phyloP scores from a whole-genome alignment of 148 eudicot species.

The Rhododendron henanense region DNA sequence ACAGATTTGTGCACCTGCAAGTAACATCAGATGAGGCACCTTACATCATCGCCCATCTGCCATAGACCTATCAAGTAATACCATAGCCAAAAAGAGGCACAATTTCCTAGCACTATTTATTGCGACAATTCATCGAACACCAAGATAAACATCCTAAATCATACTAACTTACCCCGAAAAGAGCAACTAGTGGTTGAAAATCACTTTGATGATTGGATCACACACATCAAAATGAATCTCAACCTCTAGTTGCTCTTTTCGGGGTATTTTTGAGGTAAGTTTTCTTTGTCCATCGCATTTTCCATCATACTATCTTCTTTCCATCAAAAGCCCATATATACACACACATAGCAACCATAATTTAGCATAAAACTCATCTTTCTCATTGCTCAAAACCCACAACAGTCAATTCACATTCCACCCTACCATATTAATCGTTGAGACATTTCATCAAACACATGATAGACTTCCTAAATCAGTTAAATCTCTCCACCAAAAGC shows the following conservation, averaged over 20 bases:
- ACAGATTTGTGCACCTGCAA: not conserved
- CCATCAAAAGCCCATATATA: not conserved
- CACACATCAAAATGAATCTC: too few species aligned
- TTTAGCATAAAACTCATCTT: not conserved
- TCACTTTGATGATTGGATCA: too few species aligned
- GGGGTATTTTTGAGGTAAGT: too few species aligned
- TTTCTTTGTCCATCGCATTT: too few species aligned
- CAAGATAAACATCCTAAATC: not conserved
- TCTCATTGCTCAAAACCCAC: not conserved
- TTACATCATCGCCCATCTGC: not conserved
- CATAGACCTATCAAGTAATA: too few species aligned
- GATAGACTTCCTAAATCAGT: not conserved
- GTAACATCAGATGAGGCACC: not conserved
- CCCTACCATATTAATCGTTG: not conserved
- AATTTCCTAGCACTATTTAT: not conserved
- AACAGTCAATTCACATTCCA: not conserved
- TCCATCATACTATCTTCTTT: not conserved
- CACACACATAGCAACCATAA: not conserved
- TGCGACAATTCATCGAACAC: not conserved
- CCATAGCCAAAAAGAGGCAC: not conserved
- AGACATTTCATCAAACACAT: not conserved
- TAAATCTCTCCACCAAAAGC: not conserved
- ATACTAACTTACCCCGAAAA: too few species aligned
- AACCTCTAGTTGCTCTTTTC: too few species aligned
- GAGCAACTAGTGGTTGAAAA: too few species aligned